phyloP scores from a whole-genome alignment of 257 asterid genomes.

The Gentiana dahurica region DNA sequence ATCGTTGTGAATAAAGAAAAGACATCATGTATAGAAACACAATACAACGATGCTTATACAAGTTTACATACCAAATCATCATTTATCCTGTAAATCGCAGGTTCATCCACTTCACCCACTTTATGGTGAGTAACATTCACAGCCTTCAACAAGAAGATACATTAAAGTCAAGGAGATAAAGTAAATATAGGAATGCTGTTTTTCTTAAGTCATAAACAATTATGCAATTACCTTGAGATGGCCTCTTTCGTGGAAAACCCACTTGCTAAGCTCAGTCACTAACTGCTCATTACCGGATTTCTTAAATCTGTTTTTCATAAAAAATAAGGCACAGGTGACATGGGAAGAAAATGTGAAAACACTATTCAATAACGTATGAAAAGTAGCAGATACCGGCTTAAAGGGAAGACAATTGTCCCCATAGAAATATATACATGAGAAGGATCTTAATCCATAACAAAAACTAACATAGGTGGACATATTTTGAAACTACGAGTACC shows the following conservation, averaged over 20 bases:
- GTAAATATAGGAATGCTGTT: neutral
- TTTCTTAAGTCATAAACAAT: neutral
- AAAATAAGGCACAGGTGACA: neutral
- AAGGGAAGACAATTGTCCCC: too few relatives aligned
- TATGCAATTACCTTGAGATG: slow-evolving; percentile 62
- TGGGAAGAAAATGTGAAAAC: too few relatives aligned
- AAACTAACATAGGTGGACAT: too few relatives aligned
- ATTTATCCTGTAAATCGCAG: slow-evolving; percentile 68
- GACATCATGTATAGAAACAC: neutral
- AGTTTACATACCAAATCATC: slow-evolving; percentile 64
- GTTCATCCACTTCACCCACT: slow-evolving; percentile 61
- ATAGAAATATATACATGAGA: too few relatives aligned
- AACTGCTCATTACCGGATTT: slow-evolving; percentile 80
- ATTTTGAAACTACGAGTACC: too few relatives aligned
- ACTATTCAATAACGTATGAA: too few relatives aligned
- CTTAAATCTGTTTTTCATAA: slow-evolving; percentile 31
- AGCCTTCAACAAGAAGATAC: slow-evolving; percentile 28
- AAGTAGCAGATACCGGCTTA: too few relatives aligned
- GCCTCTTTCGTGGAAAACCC: slow-evolving; percentile 90
- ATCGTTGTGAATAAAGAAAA: neutral
- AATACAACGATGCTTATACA: neutral
- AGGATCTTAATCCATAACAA: too few relatives aligned
- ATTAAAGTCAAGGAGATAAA: slow-evolving; percentile 1
- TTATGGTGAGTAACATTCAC: slow-evolving; percentile 67
- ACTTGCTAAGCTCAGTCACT: slow-evolving; percentile 60